Conservation (phyloP, 1,284 basidiomycete genomes). For the Cutaneotrichosporon sp. region DNA sequence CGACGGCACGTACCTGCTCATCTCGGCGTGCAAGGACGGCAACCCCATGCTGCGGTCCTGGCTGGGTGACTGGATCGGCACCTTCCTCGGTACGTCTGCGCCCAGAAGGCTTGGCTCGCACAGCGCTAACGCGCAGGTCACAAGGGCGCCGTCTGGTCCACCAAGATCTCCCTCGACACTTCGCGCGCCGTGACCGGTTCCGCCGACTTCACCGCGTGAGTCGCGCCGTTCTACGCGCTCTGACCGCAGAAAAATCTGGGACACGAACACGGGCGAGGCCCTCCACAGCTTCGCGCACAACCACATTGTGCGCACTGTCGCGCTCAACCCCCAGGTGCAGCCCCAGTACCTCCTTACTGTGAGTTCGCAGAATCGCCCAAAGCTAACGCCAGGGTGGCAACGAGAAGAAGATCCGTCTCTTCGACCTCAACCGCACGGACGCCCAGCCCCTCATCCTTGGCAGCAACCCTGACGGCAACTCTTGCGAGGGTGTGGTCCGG, state of each 20-base stretch:
- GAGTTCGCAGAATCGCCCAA: constrained; percentile 10
- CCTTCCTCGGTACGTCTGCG: constrained; percentile 69
- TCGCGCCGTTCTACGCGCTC: constrained; percentile 19
- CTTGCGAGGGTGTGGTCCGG: constrained; percentile 85
- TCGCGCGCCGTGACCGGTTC: constrained; percentile 88
- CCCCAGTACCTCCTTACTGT: constrained; percentile 54
- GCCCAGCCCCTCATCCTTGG: constrained; percentile 79
- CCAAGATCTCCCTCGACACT: constrained; percentile 85
- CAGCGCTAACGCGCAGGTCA: constrained; percentile 60
- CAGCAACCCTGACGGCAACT: constrained; percentile 59
- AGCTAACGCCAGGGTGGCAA: constrained; percentile 76
- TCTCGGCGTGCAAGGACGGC: constrained; percentile 95
- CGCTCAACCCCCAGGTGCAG: constrained; percentile 59
- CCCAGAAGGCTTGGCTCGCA: neutral
- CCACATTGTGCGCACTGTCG: constrained; percentile 96
- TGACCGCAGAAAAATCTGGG: constrained; percentile 84
- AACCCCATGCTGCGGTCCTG: constrained; percentile 94
- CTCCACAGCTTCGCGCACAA: constrained; percentile 95
- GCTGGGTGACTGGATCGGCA: constrained; percentile 99
- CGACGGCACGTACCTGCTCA: constrained; percentile 80
- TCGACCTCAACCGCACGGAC: constrained; percentile 79
- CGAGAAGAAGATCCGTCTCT: constrained; percentile 96
- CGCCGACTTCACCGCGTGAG: constrained; percentile 97
- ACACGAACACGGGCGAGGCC: constrained; percentile 82
- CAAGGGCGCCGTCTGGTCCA: constrained; percentile 98